Conservation (phyloP, 345 rosid species). For the Citrus glauca region DNA sequence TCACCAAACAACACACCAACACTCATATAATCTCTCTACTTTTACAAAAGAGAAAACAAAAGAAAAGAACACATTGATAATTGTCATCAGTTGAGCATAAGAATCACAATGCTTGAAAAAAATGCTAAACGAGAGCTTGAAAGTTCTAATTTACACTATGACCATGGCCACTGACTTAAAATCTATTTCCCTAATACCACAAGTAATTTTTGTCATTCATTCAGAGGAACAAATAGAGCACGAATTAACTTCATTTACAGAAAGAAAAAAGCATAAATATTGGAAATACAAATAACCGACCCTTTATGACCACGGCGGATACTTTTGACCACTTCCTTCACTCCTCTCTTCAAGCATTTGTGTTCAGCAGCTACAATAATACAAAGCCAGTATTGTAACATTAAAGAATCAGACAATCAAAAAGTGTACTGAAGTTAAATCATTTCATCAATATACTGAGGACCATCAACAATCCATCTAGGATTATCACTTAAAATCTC, state of each 20-base stretch:
- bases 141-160: background rate
- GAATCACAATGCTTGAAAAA: background rate
- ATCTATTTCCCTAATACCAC: background rate
- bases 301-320: conserved; percentile 89
- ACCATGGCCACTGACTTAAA: background rate
- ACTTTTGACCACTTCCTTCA: conserved; percentile 94
- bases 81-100: background rate
- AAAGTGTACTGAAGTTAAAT: background rate
- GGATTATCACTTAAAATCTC: background rate
- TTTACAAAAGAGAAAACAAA: background rate
- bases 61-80: background rate
- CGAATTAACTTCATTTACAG: no score
- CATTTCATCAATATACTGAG: background rate
- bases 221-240: background rate
- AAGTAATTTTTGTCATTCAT: background rate
- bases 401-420: background rate
- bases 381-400: background rate
- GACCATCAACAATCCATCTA: background rate
- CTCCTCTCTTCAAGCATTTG: conserved; percentile 96
- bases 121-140: background rate
- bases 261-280: background rate
- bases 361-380: conserved; percentile 62
- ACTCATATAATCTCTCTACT: background rate
- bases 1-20: background rate
- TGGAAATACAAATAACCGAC: conserved; percentile 26